Percentiles rank a stretch among this genome's conserved stretches.
Evolutionary conservation across 306 rosid species (phyloP).

Genomic region (Spatholobus suberectus): DNA sequence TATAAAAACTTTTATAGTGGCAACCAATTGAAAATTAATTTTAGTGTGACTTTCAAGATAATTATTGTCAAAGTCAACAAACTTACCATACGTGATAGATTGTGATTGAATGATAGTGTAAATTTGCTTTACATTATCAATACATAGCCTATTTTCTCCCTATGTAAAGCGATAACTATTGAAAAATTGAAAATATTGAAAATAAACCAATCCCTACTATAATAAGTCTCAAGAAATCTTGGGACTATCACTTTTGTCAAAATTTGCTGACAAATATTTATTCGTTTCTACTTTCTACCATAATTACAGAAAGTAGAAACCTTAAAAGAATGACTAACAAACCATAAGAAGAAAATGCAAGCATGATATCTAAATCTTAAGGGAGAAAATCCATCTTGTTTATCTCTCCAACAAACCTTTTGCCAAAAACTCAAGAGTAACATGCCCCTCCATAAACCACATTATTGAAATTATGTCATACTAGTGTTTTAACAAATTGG

Average conservation of each 20-base stretch:
- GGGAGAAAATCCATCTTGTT: constrained; percentile 7
- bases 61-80: too few relatives aligned
- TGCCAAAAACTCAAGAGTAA: background rate
- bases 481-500: background rate
- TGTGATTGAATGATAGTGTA: too few relatives aligned
- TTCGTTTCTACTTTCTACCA: background rate
- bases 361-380: background rate
- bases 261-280: constrained; percentile 5
- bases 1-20: too few relatives aligned
- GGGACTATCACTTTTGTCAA: background rate
- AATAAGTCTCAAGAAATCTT: background rate
- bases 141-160: too few relatives aligned
- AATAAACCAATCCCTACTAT: too few relatives aligned
- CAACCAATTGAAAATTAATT: too few relatives aligned
- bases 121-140: too few relatives aligned
- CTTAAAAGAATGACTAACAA: constrained; percentile 15
- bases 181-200: too few relatives aligned
- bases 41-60: too few relatives aligned
- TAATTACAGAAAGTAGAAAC: background rate
- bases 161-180: too few relatives aligned
- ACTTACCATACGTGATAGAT: too few relatives aligned
- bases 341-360: background rate
- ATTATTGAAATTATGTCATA: background rate
- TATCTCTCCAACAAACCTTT: constrained; percentile 5
- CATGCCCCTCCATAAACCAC: background rate